phyloP scores from a whole-genome alignment of 495 filamentous ascomycete species.

The Lasiosphaeria hispida region DNA sequence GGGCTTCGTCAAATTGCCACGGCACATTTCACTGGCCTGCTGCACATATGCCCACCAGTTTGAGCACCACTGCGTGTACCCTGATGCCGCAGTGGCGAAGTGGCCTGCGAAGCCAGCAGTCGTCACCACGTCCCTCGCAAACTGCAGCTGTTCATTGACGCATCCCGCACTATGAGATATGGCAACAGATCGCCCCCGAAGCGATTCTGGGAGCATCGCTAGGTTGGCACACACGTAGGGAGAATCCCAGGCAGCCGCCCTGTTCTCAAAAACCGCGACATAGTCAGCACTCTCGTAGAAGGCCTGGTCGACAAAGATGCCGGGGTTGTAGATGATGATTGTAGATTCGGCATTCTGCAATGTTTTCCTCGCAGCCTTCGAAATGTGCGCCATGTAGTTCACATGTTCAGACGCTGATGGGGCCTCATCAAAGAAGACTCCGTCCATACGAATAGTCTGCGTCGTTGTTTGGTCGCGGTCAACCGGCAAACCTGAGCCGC shows the following conservation, averaged over 20 bases:
- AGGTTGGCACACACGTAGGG: conserved; percentile 18
- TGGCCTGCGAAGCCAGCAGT: conserved; percentile 21
- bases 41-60: conserved; percentile 18
- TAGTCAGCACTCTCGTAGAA: conserved; percentile 26
- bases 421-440: conserved; percentile 26
- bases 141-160: conserved; percentile 6
- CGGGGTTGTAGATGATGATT: conserved; percentile 29
- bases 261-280: conserved; percentile 31
- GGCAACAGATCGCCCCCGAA: conserved; percentile 19
- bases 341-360: not conserved
- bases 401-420: conserved; percentile 10
- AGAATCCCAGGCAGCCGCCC: conserved; percentile 16
- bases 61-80: conserved; percentile 22
- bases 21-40: not conserved
- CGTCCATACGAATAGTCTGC: conserved; percentile 11
- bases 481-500: not conserved
- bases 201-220: conserved; percentile 5
- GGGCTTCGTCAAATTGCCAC: too few species aligned
- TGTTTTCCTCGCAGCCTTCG: not conserved
- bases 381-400: conserved; percentile 16
- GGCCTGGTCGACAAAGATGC: conserved; percentile 19
- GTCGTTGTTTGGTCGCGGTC: not conserved
- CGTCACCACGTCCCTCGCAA: conserved; percentile 16
- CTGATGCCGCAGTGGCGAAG: conserved; percentile 23
- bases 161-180: conserved; percentile 20